Evolutionary conservation across 441 rosid species (phyloP), one percentile per base, ranked within the genome.

Genomic region (Dalechampia spathulata): DNA sequence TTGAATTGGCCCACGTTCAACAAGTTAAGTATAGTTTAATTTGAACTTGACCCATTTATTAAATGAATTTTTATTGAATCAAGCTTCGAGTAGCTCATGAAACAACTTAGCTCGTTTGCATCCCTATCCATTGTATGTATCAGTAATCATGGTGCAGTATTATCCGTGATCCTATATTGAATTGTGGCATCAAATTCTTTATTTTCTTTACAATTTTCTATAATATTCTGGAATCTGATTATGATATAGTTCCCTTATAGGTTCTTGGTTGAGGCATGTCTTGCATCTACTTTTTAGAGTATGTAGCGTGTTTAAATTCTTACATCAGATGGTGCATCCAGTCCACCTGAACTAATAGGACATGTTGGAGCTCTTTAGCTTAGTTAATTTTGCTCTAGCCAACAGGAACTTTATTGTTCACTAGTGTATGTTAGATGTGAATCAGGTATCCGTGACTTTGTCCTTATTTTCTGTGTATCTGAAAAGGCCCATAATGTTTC

Each of bases 111-210:
- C n/a, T n/a, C n/a, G n/a, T n/a, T n/a, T n/a, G n/a, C n/a, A n/a
- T n/a, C n/a, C n/a, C n/a, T n/a, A n/a, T n/a, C n/a, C n/a, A n/a
- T n/a, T n/a, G n/a, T n/a, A n/a, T n/a, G n/a, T 59, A 25, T 30
- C 21, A 21, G 62, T 14, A 48, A 60, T 55, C 34, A 32, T 36
- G 52, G 15, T 34, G 43, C n/a, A 38, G 64, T 46, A 11, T 13
- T 58, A 28, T 51, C 61, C 25, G 45, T 20, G 40, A 45, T 52
- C 57, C 30, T 39, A 45, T 58, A 28, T 21, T 49, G 11, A 23
- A 32, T 60, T 34, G 3, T 58, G 52, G 44, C 59, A 45, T 58
- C 56, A 54, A 36, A 49, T 42, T 51, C 39, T 2, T 20, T 58
- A 22, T 41, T 25, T 14, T 32, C 20, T 32, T 58, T 61, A 48